Base-by-base conservation (phyloP, 192 early-diverging fungal species). In the Coemansia sp. region DNA sequence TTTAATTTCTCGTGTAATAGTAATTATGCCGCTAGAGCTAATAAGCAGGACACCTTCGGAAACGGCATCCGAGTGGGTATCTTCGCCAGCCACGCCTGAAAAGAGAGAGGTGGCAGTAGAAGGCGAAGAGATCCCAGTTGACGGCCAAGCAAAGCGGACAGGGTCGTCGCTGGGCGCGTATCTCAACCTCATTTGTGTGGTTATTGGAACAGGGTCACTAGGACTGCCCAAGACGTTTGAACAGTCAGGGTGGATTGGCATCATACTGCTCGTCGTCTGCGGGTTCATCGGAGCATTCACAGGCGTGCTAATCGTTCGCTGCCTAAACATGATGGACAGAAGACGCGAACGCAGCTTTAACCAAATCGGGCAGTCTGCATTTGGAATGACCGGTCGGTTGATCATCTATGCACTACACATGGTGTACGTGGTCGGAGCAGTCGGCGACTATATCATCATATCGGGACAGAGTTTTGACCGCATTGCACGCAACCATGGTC, bases 151-250 rank as follows among this genome's bases (percentile, higher is more conserved):
- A 6, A 35, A 68, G 54, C 70, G 80, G 43, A 77, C 76, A 35
- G 86, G 84, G 5, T 85, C 84, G 29, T 77, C 74, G 27, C 66
- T 83, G 27, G 68, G 79, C 16, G 87, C 84, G 26, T 86, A 83
- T 43, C 74, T 85, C 17, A 86, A 85, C 58, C 72, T 89, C 10
- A 77, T 86, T 7, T 92, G 91, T 58, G 86, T 89, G 5, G 84
- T 92, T 4, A 86, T 88, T 22, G 91, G 91, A 38, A 87, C 88
- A 1, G 92, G 92, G 9, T 83, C 87, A 10, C 84, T 94, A 21
- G 89, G 90, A 57, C 74, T 94, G 11, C 91, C 92, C 3, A 90
- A 84, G 45, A 87, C 91, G 1, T 74, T 94, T 12, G 64, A 67
- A 31, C 82, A 88, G 57, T 81, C 85, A 39, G 92, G 92, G 2